phyloP scores from a whole-genome alignment of 176 grass and related monocot genomes.

The Aegilops longissima region DNA sequence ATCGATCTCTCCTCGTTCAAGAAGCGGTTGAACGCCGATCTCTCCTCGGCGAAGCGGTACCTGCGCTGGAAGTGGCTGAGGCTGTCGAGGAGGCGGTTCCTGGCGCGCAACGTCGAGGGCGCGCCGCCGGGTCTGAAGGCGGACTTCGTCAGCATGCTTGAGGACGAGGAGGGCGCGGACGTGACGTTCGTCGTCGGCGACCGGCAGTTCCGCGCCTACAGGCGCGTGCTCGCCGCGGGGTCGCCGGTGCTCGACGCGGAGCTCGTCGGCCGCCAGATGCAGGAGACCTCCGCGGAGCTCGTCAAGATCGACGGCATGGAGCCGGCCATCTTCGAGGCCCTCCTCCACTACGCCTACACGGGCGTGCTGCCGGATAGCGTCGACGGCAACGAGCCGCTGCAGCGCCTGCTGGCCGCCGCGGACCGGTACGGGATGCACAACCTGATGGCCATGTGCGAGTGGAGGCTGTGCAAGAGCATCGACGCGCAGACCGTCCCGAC shows the following conservation, averaged over 20 bases:
- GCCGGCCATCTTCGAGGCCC: background rate
- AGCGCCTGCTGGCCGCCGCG: background rate
- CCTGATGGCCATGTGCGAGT: constrained; percentile 4
- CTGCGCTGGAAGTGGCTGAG: background rate
- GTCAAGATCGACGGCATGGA: constrained; percentile 22
- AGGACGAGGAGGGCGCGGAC: background rate
- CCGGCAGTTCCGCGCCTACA: background rate
- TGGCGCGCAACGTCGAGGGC: background rate
- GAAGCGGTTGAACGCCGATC: background rate
- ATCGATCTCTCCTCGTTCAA: background rate
- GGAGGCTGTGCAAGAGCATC: background rate
- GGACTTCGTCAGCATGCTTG: background rate
- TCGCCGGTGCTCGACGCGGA: constrained; percentile 1
- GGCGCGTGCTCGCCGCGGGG: background rate
- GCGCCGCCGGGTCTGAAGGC: background rate
- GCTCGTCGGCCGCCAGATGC: constrained; percentile 17
- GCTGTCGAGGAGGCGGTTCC: background rate
- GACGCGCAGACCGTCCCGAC: background rate
- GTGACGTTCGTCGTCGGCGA: constrained; percentile 1
- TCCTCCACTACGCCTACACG: constrained; percentile 5
- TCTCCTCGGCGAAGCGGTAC: background rate
- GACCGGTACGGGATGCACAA: constrained; percentile 18
- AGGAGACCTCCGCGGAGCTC: background rate
- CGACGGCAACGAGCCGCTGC: background rate
- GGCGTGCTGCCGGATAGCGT: background rate